Evolutionary conservation across 768 basidiomycete species (phyloP).

Genomic region (Lyophyllum decastes): DNA sequence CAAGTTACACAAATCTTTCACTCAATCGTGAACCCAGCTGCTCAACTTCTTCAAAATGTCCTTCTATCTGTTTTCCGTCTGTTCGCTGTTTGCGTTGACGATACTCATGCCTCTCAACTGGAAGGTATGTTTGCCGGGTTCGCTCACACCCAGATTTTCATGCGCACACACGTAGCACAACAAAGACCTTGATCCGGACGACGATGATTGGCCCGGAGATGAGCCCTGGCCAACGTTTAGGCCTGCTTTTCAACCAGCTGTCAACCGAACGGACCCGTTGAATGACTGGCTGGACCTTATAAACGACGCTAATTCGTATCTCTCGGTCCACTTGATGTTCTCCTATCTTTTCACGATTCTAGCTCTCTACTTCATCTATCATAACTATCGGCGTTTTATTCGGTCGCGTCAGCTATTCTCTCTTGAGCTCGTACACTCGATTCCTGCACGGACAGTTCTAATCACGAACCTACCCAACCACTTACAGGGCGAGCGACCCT

Average conservation of each 20-base stretch:
- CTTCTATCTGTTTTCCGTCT: slow-evolving; percentile 87
- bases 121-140: slow-evolving; percentile 55
- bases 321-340: slow-evolving; percentile 87
- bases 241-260: slow-evolving; percentile 21
- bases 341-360: slow-evolving; percentile 92
- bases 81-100: slow-evolving; percentile 76
- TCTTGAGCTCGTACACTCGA: slow-evolving; percentile 91
- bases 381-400: slow-evolving; percentile 87
- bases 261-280: slow-evolving; percentile 37
- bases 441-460: slow-evolving; percentile 91
- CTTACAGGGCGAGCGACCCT: slow-evolving; percentile 77
- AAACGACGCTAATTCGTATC: slow-evolving; percentile 86
- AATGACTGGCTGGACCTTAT: slow-evolving; percentile 86
- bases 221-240: slow-evolving; percentile 54
- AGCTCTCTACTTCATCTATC: slow-evolving; percentile 82
- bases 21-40: slow-evolving; percentile 47
- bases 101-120: slow-evolving; percentile 97
- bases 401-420: slow-evolving; percentile 92
- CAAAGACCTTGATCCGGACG: slow-evolving; percentile 64
- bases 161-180: slow-evolving; percentile 53
- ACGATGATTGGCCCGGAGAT: slow-evolving; percentile 43
- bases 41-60: slow-evolving; percentile 95
- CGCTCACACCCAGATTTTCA: slow-evolving; percentile 7
- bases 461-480: slow-evolving; percentile 84
- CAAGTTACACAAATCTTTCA: neutral